Percentiles rank a stretch among this genome's conserved stretches.
Evolutionary conservation across 2,329 filamentous ascomycete genomes (phyloP).

Genomic region (Hyphodiscus sp.): DNA sequence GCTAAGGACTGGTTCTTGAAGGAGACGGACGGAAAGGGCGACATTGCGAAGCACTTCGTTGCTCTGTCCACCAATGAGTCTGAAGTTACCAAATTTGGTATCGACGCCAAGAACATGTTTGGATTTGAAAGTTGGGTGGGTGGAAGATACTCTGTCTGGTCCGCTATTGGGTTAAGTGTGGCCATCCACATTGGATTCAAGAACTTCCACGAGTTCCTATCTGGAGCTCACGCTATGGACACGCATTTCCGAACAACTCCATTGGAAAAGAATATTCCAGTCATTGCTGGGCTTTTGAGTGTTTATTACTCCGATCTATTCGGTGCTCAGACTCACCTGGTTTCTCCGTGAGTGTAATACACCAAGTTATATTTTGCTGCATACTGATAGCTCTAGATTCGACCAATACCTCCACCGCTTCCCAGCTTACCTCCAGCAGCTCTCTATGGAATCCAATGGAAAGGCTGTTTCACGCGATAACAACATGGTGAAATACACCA

Average conservation of each 20-base stretch:
- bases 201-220: conserved; percentile 95
- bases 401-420: conserved; percentile 99
- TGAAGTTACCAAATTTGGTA: conserved; percentile 97
- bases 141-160: conserved; percentile 98
- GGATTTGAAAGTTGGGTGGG: conserved; percentile 98
- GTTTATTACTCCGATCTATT: conserved; percentile 99
- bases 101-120: conserved; percentile 99
- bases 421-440: conserved; percentile 96
- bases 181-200: conserved; percentile 93
- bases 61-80: conserved; percentile 92
- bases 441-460: conserved; percentile 99
- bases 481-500: conserved; percentile 93
- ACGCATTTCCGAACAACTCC: conserved; percentile 93
- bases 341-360: conserved; percentile 67
- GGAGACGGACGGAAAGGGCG: conserved; percentile 65
- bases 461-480: conserved; percentile 91
- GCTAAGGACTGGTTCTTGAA: conserved; percentile 97
- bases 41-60: conserved; percentile 98
- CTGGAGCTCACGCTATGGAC: conserved; percentile 95
- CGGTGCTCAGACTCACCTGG: conserved; percentile 93
- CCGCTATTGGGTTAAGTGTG: conserved; percentile 92
- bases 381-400: conserved; percentile 60
- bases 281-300: conserved; percentile 84
- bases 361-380: conserved; percentile 6
- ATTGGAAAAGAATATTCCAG: conserved; percentile 89